Evolutionary conservation across 371 early-diverging fungal species (phyloP), one percentile per base, ranked within the genome.

Genomic region (Mortierella sp.): DNA sequence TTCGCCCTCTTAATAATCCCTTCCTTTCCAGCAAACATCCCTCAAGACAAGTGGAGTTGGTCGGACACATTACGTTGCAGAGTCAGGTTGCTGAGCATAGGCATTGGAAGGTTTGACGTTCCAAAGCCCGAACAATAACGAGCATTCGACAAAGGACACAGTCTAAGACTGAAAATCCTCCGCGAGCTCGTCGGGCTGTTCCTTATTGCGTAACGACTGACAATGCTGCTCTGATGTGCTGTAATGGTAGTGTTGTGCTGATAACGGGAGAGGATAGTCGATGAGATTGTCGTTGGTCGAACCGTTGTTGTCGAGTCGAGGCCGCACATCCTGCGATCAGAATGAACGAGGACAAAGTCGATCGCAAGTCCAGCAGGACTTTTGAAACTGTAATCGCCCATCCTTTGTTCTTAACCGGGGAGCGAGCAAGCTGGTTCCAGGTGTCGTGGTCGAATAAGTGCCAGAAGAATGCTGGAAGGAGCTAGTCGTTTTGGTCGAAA

Each of bases 31-130:
- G 55, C 32, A 70, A 27, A 49, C 48, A 43, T 41, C 68, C 68
- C 35, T 65, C 43, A 68, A 68, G 68, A 68, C 38, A 60, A 29
- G 58, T 60, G 27, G 63, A 60, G 43, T 41, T 21, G 55, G 83
- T 74, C 80, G 77, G 49, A 80, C 54, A 84, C 85, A 84, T 84
- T 84, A 84, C 85, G 79, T 84, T 84, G 81, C 85, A 84, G 78
- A 81, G 79, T 84, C 85, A 84, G 78, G 81, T 68, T 73, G 81
- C 76, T 81, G 81, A 81, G 79, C 81, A 80, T 44, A 76, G 75
- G 76, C 76, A 58, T 71, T 77, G 81, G 76, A 81, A 48, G 75
- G 54, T 77, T 77, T 75, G 60, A 77, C 72, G 75, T 74, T 77
- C 80, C 80, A 80, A 75, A 83, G 51, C 68, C 76, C 41, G 60